Evolutionary conservation across 202 grass and related monocot species (phyloP), one percentile per base, ranked within the genome.

Genomic region (Hordeum pubiflorum): DNA sequence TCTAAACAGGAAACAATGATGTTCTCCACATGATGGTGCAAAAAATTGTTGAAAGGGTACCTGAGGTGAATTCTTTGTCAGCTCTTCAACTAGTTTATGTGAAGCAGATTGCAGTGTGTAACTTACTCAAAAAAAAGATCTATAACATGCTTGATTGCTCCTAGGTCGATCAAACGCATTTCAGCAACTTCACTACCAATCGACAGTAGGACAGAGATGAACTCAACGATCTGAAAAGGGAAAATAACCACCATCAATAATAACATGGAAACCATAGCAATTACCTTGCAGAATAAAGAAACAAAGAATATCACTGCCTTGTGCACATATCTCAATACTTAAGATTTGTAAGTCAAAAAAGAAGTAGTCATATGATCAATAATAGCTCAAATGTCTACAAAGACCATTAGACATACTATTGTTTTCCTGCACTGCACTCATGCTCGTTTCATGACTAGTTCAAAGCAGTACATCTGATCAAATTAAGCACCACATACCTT

Each of bases 111-210:
- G 40, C 38, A 75, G 67, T 61, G 29, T 46, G 21, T 76, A 64
- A 97, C 94, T 89, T 91, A 97, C 94, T 94, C 92, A 89, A 97
- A 97, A 83, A 97, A 89, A 72, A 97, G 83, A 91, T 92, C 84
- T 81, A 97, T 81, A 79, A 81, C 61, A 52, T 22, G 48, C 68
- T 91, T 91, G 83, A 97, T 92, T 61, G 92, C 92, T 80, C 94
- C 91, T 64, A 90, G 86, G 57, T 82, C 74, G 79, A 94, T 90
- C 79, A 97, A 82, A 60, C 84, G 85, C 20, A 66, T 81, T 87
- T 97, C 94, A n/a, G 90, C 94, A 79, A 85, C 46, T 87, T 88
- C 88, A 84, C 88, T 97, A 78, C 92, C 92, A 74, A 92, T 92
- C 57, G 92, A 88, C 57, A 97, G 84, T 81, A 97, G 86, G 87